Base-by-base conservation (phyloP, 352 stramenopile species). In the Globisporangium canariense region DNA sequence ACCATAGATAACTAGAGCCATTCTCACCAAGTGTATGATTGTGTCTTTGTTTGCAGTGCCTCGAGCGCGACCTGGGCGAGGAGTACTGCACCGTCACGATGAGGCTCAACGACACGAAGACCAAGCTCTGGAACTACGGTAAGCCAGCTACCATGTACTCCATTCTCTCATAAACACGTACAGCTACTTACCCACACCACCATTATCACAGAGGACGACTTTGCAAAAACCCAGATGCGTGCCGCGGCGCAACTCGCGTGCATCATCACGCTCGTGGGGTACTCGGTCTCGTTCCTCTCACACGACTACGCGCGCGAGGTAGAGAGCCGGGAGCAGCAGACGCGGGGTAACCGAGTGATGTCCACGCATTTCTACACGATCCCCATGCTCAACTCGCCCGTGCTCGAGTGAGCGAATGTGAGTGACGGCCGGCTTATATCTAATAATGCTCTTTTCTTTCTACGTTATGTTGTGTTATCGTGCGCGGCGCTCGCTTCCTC, bases 121-220 rank as follows among this genome's bases (percentile, higher is more conserved):
- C 84, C 14, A 88, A 83, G 53, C 73, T 93, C 8, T 90, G 79
- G 64, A 81, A 93, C 68, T 81, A 89, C 64, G 77, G 83, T 89
- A 77, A 30, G 70, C 1, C 18, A 14, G 8, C 43, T 45, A 1
- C 18, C 49, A 28, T 28, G 25, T 2, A n/a, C 22, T 25, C 20
- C 38, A 45, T 32, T 18, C 28, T 11, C n/a, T 18, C 20, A n/a
- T 52, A 5, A 38, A n/a, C 28, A 47, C 14, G 52, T 38, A 58
- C 28, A 30, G 16, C 32, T 7, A 4, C 8, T 45, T 6, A 38
- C 28, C 50, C 2, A 10, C 18, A 20, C 4, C 5, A 16, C 25
- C 40, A 34, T 13, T 13, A 38, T 34, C 25, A 34, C 58, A 87
- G 76, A 81, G 62, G 73, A 76, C 36, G 82, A 79, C 30, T 86